Evolutionary conservation across 768 basidiomycete species (phyloP).

Genomic region (Daedaleopsis nitida): DNA sequence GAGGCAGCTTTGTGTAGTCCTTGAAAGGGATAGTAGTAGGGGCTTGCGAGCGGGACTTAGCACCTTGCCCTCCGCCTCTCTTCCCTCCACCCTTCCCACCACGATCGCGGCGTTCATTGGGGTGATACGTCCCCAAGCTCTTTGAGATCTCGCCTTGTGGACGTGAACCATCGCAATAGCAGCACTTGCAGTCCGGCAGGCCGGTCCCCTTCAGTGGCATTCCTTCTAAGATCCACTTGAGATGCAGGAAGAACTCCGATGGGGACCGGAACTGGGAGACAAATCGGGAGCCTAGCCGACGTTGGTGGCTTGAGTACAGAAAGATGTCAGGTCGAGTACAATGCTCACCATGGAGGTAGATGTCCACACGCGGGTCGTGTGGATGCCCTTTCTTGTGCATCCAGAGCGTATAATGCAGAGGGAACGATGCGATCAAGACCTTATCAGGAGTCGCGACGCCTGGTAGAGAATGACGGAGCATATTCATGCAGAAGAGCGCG

Average conservation of each 20-base stretch:
- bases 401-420: conserved; percentile 24
- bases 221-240: conserved; percentile 26
- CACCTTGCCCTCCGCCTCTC: not conserved
- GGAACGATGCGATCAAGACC: conserved; percentile 16
- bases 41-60: not conserved
- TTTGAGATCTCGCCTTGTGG: conserved; percentile 25
- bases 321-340: too few species aligned
- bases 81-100: conserved; percentile 9
- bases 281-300: conserved; percentile 16
- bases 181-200: conserved; percentile 25
- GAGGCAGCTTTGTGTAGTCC: conserved; percentile 24
- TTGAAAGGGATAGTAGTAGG: conserved; percentile 18
- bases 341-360: conserved; percentile 26
- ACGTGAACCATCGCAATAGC: conserved; percentile 23
- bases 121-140: conserved; percentile 8
- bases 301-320: too few species aligned
- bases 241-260: conserved; percentile 27
- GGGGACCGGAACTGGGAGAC: conserved; percentile 27
- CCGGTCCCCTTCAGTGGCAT: conserved; percentile 16
- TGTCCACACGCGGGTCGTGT: conserved; percentile 22
- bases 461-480: not conserved
- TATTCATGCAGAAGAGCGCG: too few species aligned
- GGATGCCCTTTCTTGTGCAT: conserved; percentile 26
- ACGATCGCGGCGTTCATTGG: conserved; percentile 3
- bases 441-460: conserved; percentile 1